A percentile compares a stretch with the other conserved stretches of the same genome.
These are phyloP conservation scores for Aspergillus carbonarius DNA, from an alignment of 2,329 filamentous ascomycete genomes.

Conservation along the genomic window DNA sequence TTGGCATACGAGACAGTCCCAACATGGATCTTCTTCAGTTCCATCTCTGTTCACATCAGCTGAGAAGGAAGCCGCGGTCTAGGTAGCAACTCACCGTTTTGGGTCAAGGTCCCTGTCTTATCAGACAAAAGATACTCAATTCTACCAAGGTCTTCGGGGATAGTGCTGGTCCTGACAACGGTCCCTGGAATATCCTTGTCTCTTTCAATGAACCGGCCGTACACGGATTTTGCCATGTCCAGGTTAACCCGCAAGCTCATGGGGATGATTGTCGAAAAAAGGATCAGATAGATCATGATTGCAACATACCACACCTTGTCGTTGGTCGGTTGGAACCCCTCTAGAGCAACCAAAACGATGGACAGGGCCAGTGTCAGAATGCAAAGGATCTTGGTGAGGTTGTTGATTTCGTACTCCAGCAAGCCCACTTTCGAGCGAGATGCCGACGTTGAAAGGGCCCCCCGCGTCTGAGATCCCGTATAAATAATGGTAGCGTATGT, in stretches of 20 bases:
- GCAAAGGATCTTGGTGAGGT: constrained; percentile 92
- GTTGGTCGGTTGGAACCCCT: constrained; percentile 66
- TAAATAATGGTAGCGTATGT: constrained; percentile 91
- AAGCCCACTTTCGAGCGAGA: constrained; percentile 93
- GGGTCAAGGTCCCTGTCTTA: constrained; percentile 96
- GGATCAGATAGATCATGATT: constrained; percentile 94
- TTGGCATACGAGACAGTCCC: constrained; percentile 98
- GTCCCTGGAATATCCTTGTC: constrained; percentile 88
- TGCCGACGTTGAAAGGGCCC: constrained; percentile 85
- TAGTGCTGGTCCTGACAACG: constrained; percentile 93
- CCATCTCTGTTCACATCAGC: constrained; percentile 68
- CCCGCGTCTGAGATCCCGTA: constrained; percentile 89
- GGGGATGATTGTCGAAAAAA: constrained; percentile 99
- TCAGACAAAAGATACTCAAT: constrained; percentile 96
- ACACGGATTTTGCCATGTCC: constrained; percentile 95
- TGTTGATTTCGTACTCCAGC: constrained; percentile 95
- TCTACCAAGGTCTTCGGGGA: constrained; percentile 90
- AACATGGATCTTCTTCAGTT: constrained; percentile 97
- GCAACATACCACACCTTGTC: constrained; percentile 81
- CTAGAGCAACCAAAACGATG: constrained; percentile 80
- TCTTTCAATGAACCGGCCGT: constrained; percentile 91
- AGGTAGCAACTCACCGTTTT: constrained; percentile 62
- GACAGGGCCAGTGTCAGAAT: constrained; percentile 83
- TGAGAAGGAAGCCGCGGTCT: constrained; percentile 10
- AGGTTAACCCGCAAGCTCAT: constrained; percentile 95